phyloP scores from a whole-genome alignment of 345 rosid genomes.

The Cardiospermum halicacabum region DNA sequence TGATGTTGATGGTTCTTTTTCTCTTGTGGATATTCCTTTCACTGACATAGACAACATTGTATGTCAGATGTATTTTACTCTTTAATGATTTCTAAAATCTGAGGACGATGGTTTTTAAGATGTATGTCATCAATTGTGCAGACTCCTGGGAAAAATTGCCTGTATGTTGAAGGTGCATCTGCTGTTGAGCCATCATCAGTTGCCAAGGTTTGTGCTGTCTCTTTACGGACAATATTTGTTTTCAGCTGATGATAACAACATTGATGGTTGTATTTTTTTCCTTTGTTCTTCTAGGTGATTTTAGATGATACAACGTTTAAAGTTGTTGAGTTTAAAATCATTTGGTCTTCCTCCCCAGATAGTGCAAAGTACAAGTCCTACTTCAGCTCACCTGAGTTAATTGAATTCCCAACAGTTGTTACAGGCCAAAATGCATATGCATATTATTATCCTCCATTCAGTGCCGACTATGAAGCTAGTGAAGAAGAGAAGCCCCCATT shows the following conservation, averaged over 20 bases:
- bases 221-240: slow-evolving; percentile 1
- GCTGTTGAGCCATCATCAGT: slow-evolving; percentile 74
- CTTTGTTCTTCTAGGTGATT: slow-evolving; percentile 47
- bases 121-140: slow-evolving; percentile 27
- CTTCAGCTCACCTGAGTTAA: slow-evolving; percentile 78
- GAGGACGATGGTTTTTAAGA: slow-evolving; percentile 10
- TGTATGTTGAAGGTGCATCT: slow-evolving; percentile 87
- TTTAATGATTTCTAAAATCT: slow-evolving; percentile 2
- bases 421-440: slow-evolving; percentile 87
- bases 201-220: slow-evolving; percentile 53
- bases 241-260: neutral
- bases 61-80: slow-evolving; percentile 18
- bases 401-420: slow-evolving; percentile 88
- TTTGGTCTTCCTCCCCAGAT: slow-evolving; percentile 89
- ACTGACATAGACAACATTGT: slow-evolving; percentile 80
- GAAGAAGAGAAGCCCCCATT: slow-evolving; percentile 82
- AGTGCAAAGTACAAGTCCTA: slow-evolving; percentile 50
- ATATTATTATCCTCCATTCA: slow-evolving; percentile 77
- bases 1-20: slow-evolving; percentile 51
- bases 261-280: slow-evolving; percentile 15
- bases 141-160: slow-evolving; percentile 59
- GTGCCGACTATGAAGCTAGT: slow-evolving; percentile 55
- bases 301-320: slow-evolving; percentile 46
- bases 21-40: slow-evolving; percentile 77
- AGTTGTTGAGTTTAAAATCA: slow-evolving; percentile 52